Evolutionary conservation across 1,139 yeast species (phyloP).

Genomic region (Debaryomyces udenii): DNA sequence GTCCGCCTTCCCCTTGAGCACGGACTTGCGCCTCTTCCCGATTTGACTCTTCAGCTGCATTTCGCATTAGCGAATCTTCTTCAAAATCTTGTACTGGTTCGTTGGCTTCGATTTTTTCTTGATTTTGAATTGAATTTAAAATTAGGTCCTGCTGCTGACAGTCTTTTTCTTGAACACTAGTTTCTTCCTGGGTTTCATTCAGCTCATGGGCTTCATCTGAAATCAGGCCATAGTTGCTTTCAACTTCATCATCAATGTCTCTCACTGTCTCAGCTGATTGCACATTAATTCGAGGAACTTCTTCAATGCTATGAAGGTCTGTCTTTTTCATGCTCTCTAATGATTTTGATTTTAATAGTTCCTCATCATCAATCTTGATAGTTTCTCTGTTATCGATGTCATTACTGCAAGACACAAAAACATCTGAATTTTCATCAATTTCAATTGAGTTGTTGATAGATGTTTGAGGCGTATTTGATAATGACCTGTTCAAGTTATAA

Average conservation of each 20-base stretch:
- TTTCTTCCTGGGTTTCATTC: neutral
- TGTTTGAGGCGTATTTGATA: conserved; percentile 43
- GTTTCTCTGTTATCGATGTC: neutral
- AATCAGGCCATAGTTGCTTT: neutral
- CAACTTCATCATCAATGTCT: neutral
- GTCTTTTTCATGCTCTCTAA: conserved; percentile 6
- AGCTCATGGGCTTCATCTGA: neutral
- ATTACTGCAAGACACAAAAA: neutral
- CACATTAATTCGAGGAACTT: conserved; percentile 1
- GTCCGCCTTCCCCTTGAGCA: no score
- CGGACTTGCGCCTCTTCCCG: no score
- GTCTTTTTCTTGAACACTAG: no score
- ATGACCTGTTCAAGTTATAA: conserved; percentile 30
- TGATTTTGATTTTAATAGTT: conserved; percentile 4
- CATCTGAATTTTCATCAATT: conserved; percentile 7
- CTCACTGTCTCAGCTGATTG: neutral
- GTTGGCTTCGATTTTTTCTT: no score
- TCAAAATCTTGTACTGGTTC: no score
- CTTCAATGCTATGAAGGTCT: conserved; percentile 7
- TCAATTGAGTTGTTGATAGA: conserved; percentile 26
- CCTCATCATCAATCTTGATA: conserved; percentile 2
- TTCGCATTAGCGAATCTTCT: no score
- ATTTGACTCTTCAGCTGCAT: no score
- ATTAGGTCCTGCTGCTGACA: no score
- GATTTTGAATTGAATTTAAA: no score